Percentiles rank a stretch among this genome's conserved stretches.
These are phyloP conservation scores for Arachnomyces sp. DNA, from an alignment of 2,329 filamentous ascomycete species.

Conservation along the genomic window DNA sequence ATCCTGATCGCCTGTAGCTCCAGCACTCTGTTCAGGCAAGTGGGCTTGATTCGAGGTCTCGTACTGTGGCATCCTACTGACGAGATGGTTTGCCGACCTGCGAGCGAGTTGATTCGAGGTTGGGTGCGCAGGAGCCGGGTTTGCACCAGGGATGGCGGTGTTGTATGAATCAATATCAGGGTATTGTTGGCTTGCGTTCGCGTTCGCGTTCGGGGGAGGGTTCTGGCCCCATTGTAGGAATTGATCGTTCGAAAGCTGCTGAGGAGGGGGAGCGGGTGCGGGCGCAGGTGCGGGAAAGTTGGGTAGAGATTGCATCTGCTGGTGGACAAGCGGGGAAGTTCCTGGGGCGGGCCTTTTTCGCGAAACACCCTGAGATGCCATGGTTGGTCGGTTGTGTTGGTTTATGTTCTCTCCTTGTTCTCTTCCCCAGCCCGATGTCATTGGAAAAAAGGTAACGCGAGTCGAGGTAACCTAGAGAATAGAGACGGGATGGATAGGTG, in stretches of 20 bases:
- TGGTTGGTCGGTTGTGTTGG: conserved; percentile 9
- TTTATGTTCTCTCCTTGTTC: too few relatives aligned
- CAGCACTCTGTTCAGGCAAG: conserved; percentile 22
- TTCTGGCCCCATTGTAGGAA: conserved; percentile 49
- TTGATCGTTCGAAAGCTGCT: conserved; percentile 43
- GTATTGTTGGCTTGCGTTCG: conserved; percentile 19
- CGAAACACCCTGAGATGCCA: conserved; percentile 37
- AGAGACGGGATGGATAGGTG: too few relatives aligned
- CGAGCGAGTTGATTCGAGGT: conserved; percentile 37
- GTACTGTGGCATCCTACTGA: conserved; percentile 31
- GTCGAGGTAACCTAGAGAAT: not conserved
- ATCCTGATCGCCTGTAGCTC: conserved; percentile 24
- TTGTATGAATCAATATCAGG: conserved; percentile 37
- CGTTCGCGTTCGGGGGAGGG: conserved; percentile 19
- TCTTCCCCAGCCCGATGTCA: not conserved
- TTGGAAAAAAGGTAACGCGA: conserved; percentile 3
- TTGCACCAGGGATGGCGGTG: conserved; percentile 26
- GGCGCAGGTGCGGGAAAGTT: conserved; percentile 29
- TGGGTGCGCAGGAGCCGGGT: conserved; percentile 46
- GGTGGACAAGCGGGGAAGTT: conserved; percentile 55
- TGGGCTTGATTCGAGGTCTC: conserved; percentile 26
- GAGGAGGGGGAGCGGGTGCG: conserved; percentile 29
- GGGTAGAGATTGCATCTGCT: conserved; percentile 45
- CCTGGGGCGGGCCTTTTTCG: conserved; percentile 71
- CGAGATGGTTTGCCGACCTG: conserved; percentile 31